Percentiles rank a stretch among this genome's conserved stretches.
Evolutionary conservation across 192 early-diverging fungal genomes (phyloP).

Genomic region (Coemansia sp.): DNA sequence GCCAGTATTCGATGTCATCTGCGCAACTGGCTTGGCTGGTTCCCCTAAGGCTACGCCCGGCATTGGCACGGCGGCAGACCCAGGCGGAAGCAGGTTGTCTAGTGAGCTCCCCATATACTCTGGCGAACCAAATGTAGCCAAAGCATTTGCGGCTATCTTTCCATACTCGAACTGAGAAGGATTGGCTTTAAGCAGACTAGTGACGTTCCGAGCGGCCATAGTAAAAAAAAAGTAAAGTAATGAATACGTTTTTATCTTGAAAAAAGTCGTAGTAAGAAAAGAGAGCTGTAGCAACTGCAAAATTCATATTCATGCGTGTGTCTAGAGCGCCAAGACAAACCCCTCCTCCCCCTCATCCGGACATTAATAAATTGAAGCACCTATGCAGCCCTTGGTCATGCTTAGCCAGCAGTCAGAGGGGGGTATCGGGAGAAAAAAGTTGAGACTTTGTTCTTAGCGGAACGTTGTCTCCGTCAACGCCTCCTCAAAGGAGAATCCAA

Average conservation of each 20-base stretch:
- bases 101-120: conserved; percentile 25
- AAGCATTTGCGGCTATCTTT: neutral
- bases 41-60: conserved; percentile 27
- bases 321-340: neutral
- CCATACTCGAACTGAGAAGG: neutral
- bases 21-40: neutral
- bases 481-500: neutral
- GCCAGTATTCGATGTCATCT: neutral
- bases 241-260: neutral
- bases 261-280: neutral
- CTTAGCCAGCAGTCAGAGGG: neutral
- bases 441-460: neutral
- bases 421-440: neutral
- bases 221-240: neutral
- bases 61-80: conserved; percentile 16
- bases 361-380: neutral
- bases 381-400: neutral
- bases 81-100: conserved; percentile 17
- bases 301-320: neutral
- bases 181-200: neutral
- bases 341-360: neutral
- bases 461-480: neutral
- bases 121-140: conserved; percentile 24
- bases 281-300: neutral
- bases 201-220: neutral